phyloP scores from a whole-genome alignment of 1,284 basidiomycete genomes.

The Polyporus tsugae region DNA sequence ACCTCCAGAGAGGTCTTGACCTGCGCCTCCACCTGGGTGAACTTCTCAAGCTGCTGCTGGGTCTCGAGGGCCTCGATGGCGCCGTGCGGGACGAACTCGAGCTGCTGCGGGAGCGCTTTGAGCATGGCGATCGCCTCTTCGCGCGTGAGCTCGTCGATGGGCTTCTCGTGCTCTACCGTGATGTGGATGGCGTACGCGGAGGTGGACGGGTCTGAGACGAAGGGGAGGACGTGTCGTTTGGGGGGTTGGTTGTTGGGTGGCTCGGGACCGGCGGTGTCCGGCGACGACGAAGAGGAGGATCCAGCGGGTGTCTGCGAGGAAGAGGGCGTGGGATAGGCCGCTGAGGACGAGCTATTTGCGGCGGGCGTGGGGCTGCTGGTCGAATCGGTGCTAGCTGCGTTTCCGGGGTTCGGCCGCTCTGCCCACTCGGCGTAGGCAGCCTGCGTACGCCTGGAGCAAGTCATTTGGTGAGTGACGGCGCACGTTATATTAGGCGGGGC shows the following conservation, averaged over 20 bases:
- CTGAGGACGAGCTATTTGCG: neutral
- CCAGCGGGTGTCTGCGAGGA: neutral
- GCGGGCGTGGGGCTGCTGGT: neutral
- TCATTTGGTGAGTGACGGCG: neutral
- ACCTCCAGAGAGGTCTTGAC: neutral
- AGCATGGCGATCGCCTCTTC: constrained; percentile 32
- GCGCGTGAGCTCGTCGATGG: constrained; percentile 28
- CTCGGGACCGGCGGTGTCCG: neutral
- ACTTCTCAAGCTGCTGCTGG: neutral
- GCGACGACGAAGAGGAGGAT: neutral
- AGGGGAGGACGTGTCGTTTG: neutral
- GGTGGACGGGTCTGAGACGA: neutral
- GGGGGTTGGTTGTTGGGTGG: neutral
- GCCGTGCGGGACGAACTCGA: constrained; percentile 23
- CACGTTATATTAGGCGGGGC: too few relatives aligned
- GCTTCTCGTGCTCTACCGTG: constrained; percentile 25
- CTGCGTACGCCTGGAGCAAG: neutral
- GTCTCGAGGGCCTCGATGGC: neutral
- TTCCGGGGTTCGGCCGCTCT: neutral
- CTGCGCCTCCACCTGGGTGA: neutral
- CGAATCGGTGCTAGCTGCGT: neutral
- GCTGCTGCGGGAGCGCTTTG: constrained; percentile 27
- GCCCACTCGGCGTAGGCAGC: neutral
- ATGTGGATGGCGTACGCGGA: constrained; percentile 24
- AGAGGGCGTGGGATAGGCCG: neutral